phyloP scores from a whole-genome alignment of 495 filamentous ascomycete genomes.

The Xeromyces bisporus region DNA sequence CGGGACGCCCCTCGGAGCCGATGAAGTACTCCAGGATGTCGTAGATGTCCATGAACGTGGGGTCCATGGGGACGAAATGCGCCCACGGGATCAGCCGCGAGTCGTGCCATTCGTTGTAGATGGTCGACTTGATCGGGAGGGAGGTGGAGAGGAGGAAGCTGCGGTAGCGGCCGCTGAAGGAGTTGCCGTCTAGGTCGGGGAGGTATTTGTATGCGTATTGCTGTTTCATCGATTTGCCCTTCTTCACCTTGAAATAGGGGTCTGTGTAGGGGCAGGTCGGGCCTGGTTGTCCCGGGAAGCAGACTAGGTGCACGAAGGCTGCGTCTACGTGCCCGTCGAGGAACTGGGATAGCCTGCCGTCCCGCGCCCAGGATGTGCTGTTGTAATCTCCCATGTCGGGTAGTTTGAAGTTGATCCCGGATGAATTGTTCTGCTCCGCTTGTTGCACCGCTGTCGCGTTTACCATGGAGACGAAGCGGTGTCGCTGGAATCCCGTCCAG shows the following conservation, averaged over 20 bases:
- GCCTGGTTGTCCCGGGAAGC: too few species aligned
- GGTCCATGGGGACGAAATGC: constrained; percentile 77
- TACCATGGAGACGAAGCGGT: constrained; percentile 53
- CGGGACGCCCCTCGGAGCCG: constrained; percentile 27
- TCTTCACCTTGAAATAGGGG: constrained; percentile 24
- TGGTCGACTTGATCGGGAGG: constrained; percentile 52
- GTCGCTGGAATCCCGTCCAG: constrained; percentile 55
- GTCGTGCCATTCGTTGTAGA: constrained; percentile 66
- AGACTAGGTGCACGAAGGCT: too few species aligned
- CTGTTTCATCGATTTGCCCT: constrained; percentile 16
- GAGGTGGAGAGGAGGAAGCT: constrained; percentile 48
- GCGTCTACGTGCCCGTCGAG: too few species aligned
- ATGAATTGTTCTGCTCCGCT: constrained; percentile 8
- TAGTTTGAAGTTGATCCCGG: constrained; percentile 8
- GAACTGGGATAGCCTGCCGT: too few species aligned
- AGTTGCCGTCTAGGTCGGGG: constrained; percentile 57
- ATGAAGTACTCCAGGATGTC: constrained; percentile 68
- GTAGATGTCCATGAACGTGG: constrained; percentile 57
- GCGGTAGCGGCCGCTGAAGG: constrained; percentile 53
- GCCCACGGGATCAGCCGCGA: constrained; percentile 50
- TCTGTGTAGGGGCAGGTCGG: constrained; percentile 22
- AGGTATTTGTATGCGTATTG: constrained; percentile 47
- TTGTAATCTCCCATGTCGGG: constrained; percentile 15
- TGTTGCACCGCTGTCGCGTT: constrained; percentile 41
- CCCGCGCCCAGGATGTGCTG: too few species aligned